Base-by-base conservation (phyloP, 495 filamentous ascomycete species). In the Penicillium tannophilum region DNA sequence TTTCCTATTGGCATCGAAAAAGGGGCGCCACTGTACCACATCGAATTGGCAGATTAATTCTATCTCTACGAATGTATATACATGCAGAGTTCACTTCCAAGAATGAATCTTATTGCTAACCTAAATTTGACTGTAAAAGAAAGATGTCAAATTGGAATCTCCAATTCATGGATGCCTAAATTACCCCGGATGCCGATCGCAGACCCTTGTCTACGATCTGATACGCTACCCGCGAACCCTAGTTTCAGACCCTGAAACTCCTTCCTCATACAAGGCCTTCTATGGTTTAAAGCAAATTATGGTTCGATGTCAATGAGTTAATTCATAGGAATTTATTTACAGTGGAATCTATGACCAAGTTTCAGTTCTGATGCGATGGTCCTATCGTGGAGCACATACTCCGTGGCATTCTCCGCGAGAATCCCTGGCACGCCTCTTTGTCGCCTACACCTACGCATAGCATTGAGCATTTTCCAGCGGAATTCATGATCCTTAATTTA, bases 341-440 rank as follows among this genome's bases (percentile, higher is more conserved):
- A 28, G 28, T 28, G 6, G 28, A 28, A 4, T 28, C 6, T 28
- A 28, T 4, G 28, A 7, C 28, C 28, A 28, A 9, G 33, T 36
- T 36, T 36, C 33, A 36, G 33, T 36, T 12, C 2, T 11, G 12
- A 11, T 11, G 10, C 14, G 20, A 2, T 24, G 5, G 43, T 14
- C 43, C n/a, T 19, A 5, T 45, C 20, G 10, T 20, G 16, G n/a
- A 45, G 43, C 20, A 45, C 43, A 45, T 45, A 45, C n/a, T 45
- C 43, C 43, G 20, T 45, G n/a, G n/a, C 43, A 45, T 45, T 45
- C 43, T 45, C 43, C 43, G 43, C 43, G 16, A 19, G 5, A 14
- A 43, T 19, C n/a, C 43, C 43, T 45, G 14, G 14, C 43, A 17
- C 43, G n/a, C 20, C n/a, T 16, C 43, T 45, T 45, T 45, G 43